Evolutionary conservation across 2,329 filamentous ascomycete species (phyloP).

Genomic region (Cladosporium sp.): DNA sequence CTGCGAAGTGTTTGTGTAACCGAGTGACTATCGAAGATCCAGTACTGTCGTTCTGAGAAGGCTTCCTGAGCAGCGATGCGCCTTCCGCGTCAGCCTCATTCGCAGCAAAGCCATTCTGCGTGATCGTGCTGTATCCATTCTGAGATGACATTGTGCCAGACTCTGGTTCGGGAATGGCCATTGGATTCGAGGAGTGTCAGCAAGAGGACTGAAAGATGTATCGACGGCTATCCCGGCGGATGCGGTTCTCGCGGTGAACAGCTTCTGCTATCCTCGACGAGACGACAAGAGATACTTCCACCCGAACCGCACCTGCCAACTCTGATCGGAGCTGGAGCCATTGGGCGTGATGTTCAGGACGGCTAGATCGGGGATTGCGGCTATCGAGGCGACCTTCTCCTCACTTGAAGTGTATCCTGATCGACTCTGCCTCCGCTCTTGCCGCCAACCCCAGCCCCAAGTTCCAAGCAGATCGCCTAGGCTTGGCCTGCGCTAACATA

Average conservation of each 20-base stretch:
- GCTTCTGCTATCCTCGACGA: neutral
- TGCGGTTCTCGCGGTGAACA: neutral
- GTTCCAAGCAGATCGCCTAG: slow-evolving; percentile 2
- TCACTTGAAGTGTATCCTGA: slow-evolving; percentile 11
- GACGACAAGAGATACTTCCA: neutral
- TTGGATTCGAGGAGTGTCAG: neutral
- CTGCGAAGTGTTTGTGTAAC: slow-evolving; percentile 38
- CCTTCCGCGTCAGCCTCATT: slow-evolving; percentile 15
- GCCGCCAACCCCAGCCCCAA: neutral
- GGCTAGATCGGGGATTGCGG: slow-evolving; percentile 17
- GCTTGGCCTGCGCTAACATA: slow-evolving; percentile 6
- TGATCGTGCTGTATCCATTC: slow-evolving; percentile 12
- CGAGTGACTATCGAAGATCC: slow-evolving; percentile 5
- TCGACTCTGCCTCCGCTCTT: slow-evolving; percentile 2
- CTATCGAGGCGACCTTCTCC: slow-evolving; percentile 16
- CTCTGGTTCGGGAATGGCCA: neutral
- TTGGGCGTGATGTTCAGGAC: neutral
- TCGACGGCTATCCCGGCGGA: neutral
- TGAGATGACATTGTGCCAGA: slow-evolving; percentile 10
- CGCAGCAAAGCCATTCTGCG: slow-evolving; percentile 14
- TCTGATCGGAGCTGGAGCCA: neutral
- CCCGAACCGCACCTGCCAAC: slow-evolving; percentile 2
- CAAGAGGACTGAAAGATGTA: neutral
- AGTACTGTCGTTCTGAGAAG: neutral
- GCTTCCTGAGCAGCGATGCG: slow-evolving; percentile 12